These are phyloP conservation scores for Pyrenochaeta sp. DNA, from an alignment of 2,329 filamentous ascomycete genomes.

Conservation along the genomic window DNA sequence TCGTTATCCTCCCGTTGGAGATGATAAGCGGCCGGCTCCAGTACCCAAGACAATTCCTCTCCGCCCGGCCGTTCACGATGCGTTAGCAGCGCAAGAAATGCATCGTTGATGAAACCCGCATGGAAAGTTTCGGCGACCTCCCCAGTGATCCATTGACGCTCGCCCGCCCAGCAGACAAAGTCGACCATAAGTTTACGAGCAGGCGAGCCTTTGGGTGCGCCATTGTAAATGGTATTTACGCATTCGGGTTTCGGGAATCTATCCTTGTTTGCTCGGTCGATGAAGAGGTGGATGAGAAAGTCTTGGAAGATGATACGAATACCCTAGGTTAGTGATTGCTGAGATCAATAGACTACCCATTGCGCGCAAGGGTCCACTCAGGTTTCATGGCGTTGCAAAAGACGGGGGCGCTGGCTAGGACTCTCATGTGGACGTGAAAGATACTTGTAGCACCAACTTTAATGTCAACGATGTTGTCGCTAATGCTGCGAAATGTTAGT, in stretches of 20 bases:
- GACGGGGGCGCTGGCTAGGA: slow-evolving; percentile 5
- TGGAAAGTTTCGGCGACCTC: too few relatives aligned
- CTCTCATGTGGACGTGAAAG: neutral
- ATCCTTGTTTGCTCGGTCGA: too few relatives aligned
- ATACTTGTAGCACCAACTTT: neutral
- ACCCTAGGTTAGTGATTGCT: neutral
- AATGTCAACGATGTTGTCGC: neutral
- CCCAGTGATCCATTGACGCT: neutral
- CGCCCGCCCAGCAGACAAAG: neutral
- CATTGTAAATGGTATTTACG: slow-evolving; percentile 8
- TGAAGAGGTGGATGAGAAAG: neutral
- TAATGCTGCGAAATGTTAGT: slow-evolving; percentile 30
- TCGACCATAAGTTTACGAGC: slow-evolving; percentile 3
- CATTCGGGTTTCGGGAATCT: neutral
- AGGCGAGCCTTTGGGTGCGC: slow-evolving; percentile 1
- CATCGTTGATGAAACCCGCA: too few relatives aligned
- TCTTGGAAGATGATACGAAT: slow-evolving; percentile 4
- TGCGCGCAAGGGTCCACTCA: neutral
- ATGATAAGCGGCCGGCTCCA: too few relatives aligned
- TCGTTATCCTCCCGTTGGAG: too few relatives aligned
- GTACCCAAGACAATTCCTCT: too few relatives aligned
- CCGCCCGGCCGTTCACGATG: too few relatives aligned
- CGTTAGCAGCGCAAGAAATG: too few relatives aligned
- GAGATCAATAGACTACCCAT: slow-evolving; percentile 2
- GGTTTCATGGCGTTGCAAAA: slow-evolving; percentile 17